Base-by-base conservation (phyloP, 106 monocot species). In the Dioscorea dumetorum region DNA sequence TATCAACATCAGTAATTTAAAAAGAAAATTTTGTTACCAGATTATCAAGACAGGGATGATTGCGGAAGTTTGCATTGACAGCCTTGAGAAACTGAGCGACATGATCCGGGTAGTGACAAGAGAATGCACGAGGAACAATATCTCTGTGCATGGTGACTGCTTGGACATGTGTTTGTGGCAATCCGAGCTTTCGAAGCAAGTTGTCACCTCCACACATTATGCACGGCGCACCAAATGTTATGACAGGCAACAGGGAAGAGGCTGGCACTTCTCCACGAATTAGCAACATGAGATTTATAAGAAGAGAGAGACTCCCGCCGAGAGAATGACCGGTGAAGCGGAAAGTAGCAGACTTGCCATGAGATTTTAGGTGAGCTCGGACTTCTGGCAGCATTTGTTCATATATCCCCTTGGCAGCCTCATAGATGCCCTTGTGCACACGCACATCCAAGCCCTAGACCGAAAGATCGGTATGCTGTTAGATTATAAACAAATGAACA, bases 231-330 rank as follows among this genome's bases (percentile, higher is more conserved):
- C 78, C 78, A 62, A 72, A 78, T 18, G 67, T 78, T n/a, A 78
- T 68, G 11, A 78, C 78, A 18, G 78, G 78, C n/a, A 76, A 58
- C 12, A 74, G 67, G 20, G 69, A 61, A 21, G 60, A 62, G 13
- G 33, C 4, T 21, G 32, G 68, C 18, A 66, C 82, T 64, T 73
- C 73, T 57, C 77, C 68, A 12, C 82, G 48, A 33, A 77, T 63
- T 16, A 82, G 70, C 24, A 82, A 34, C 82, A 82, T 82, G 58
- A 82, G 82, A 67, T 74, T 77, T 41, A 82, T 49, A 7, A 73
- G 48, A 19, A 79, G 49, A 8, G 67, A 49, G 4, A 54, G 66
- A 54, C 67, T 73, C 41, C 41, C 73, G 28, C 73, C 73, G 16
- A 73, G 65, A 48, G 73, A 73, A 63, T 73, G 73, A 8, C 73